Base-by-base conservation (phyloP, 2,329 filamentous ascomycete species). In the Alternaria sp. region DNA sequence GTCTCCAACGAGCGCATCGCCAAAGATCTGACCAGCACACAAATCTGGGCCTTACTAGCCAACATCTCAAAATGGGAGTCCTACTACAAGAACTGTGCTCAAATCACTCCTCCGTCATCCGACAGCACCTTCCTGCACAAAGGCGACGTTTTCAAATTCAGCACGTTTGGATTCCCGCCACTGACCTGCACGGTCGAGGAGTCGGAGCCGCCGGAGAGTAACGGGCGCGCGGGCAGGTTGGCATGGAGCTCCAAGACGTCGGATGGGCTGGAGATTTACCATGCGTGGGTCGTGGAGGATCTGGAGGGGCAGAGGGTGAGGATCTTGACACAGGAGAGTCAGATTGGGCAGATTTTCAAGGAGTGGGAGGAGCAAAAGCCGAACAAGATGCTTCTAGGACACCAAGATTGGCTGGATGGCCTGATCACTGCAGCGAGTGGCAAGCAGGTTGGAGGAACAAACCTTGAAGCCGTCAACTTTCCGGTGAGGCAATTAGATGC, bases 351-450 rank as follows among this genome's bases (percentile, higher is more conserved):
- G 54, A 62, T 75, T 0, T 76, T 76, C 21, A 67, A 62, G 45
- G 67, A 76, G 12, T 66, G 73, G 63, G 69, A 68, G 43, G 64
- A 25, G 15, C 61, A 66, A 54, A 78, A 74, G 63, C 78, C 78
- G 45, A 79, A 80, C 59, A 65, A 65, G 40, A 78, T 80, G 77
- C 61, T 80, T n/a, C 50, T 77, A 21, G 78, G 77, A 6, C 78
- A 79, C 61, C 77, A 79, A 61, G 77, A 80, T 56, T 79, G 78
- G 77, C 57, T 79, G 52, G 77, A 80, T 55, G 77, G 77, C 3
- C 32, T 80, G 45, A 69, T 80, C 13, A 70, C 62, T 17, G 69
- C 68, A 23, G 75, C 73, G 8, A 69, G 55, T 28, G 74, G 66
- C 3, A 62, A 65, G 45, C 28, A 62, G 50, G 47, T 68, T 47